Evolutionary conservation across 495 filamentous ascomycete species (phyloP).

Genomic region (Aspergillus panamensis): DNA sequence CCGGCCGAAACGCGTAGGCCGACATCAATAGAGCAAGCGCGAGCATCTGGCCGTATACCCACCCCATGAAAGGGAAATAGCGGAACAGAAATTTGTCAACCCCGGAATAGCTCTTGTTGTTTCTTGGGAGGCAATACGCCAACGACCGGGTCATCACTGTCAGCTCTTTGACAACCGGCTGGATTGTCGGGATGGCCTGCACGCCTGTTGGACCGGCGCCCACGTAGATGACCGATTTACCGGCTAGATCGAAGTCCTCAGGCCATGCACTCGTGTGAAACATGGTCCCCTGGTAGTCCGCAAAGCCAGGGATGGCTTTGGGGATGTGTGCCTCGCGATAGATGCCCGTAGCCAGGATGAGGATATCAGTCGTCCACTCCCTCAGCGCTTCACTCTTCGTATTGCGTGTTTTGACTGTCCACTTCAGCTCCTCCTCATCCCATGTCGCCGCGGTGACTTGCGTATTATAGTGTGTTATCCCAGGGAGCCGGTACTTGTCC

Average conservation of each 20-base stretch:
- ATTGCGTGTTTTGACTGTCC: neutral
- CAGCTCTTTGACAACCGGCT: neutral
- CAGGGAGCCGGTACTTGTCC: neutral
- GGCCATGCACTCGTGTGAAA: neutral
- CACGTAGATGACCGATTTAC: neutral
- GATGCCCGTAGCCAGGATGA: neutral
- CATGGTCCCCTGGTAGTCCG: neutral
- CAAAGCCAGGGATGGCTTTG: neutral
- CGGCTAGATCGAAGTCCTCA: neutral
- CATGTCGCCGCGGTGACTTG: neutral
- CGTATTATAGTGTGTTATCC: neutral
- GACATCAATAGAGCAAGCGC: neutral
- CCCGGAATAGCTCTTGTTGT: neutral
- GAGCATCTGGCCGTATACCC: neutral
- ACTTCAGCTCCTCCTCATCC: neutral
- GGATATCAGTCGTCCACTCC: neutral
- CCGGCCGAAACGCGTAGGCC: neutral
- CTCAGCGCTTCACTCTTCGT: neutral
- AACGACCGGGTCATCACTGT: neutral
- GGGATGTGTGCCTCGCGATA: neutral
- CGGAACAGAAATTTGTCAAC: neutral
- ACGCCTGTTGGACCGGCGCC: neutral
- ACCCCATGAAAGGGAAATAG: neutral
- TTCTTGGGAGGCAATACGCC: neutral
- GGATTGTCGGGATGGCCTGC: neutral